Evolutionary conservation across 1,284 basidiomycete genomes (phyloP).

Genomic region (Trametes versicolor): DNA sequence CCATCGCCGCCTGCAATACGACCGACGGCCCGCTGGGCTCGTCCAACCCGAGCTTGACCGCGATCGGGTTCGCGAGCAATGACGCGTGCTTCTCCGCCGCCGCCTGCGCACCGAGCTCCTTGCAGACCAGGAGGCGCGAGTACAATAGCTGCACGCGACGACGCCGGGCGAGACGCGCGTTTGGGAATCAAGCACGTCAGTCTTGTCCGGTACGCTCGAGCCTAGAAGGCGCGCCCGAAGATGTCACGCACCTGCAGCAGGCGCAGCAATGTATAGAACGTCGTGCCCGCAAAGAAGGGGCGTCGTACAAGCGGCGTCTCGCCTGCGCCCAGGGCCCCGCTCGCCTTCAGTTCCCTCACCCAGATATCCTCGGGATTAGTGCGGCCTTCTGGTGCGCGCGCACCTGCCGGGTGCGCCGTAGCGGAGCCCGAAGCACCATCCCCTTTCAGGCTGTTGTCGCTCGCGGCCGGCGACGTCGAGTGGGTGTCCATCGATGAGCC

Average conservation of each 20-base stretch:
- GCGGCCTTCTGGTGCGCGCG: constrained; percentile 33
- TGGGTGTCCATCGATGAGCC: constrained; percentile 36
- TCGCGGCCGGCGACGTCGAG: constrained; percentile 38
- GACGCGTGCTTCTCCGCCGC: constrained; percentile 68
- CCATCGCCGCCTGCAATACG: constrained; percentile 70
- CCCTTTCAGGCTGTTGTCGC: constrained; percentile 27
- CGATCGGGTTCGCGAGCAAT: constrained; percentile 74
- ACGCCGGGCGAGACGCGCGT: not conserved
- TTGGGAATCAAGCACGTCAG: constrained; percentile 6
- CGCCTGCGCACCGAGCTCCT: constrained; percentile 76
- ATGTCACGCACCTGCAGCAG: constrained; percentile 78
- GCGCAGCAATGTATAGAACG: constrained; percentile 91
- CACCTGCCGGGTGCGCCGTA: constrained; percentile 9
- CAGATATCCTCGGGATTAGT: constrained; percentile 60
- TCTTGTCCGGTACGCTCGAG: constrained; percentile 36
- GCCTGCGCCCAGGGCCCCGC: constrained; percentile 43
- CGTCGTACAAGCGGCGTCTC: constrained; percentile 48
- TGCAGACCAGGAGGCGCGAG: constrained; percentile 88
- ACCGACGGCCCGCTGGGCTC: constrained; percentile 79
- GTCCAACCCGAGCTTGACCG: constrained; percentile 77
- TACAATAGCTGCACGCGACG: constrained; percentile 80
- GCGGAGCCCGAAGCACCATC: constrained; percentile 1
- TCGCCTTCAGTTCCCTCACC: constrained; percentile 57
- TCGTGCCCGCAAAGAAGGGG: constrained; percentile 93
- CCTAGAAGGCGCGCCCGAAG: constrained; percentile 5